Conservation (phyloP, 352 stramenopile species). For the Pythium coloratum region DNA sequence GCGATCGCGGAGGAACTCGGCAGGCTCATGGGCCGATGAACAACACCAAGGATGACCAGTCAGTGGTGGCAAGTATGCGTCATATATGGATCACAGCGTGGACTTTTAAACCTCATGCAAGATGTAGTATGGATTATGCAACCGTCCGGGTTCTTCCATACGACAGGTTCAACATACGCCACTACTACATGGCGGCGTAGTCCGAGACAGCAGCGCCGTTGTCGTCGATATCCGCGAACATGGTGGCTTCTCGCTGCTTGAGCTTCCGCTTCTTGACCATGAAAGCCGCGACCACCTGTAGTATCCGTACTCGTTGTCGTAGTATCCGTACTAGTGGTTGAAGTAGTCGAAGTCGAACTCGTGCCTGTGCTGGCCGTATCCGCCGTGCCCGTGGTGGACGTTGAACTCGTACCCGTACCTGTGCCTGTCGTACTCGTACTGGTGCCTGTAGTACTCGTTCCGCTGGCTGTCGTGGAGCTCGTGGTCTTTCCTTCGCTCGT, state of each 20-base stretch:
- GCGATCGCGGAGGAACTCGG: constrained; percentile 12
- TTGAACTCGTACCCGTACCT: too few relatives aligned
- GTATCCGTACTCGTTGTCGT: constrained; percentile 1
- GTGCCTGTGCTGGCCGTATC: too few relatives aligned
- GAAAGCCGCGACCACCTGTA: constrained; percentile 15
- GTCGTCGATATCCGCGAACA: constrained; percentile 47
- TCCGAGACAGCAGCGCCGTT: constrained; percentile 38
- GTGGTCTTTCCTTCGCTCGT: not conserved
- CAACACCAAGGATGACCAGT: too few relatives aligned
- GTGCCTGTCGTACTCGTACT: too few relatives aligned
- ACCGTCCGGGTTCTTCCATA: not conserved
- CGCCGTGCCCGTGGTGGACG: not conserved
- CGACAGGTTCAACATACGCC: not conserved
- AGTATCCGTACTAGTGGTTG: not conserved
- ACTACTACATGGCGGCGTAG: constrained; percentile 46
- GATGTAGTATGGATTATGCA: not conserved
- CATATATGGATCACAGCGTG: too few relatives aligned
- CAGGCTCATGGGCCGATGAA: not conserved
- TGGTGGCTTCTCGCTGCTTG: constrained; percentile 35
- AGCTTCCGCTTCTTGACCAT: constrained; percentile 34
- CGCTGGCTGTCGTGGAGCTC: too few relatives aligned
- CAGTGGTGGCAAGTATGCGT: too few relatives aligned
- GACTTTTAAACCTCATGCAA: too few relatives aligned
- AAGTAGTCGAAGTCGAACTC: not conserved
- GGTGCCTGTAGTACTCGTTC: too few relatives aligned